Evolutionary conservation across 331 rosid genomes (phyloP).

Genomic region (Malus hybrid): DNA sequence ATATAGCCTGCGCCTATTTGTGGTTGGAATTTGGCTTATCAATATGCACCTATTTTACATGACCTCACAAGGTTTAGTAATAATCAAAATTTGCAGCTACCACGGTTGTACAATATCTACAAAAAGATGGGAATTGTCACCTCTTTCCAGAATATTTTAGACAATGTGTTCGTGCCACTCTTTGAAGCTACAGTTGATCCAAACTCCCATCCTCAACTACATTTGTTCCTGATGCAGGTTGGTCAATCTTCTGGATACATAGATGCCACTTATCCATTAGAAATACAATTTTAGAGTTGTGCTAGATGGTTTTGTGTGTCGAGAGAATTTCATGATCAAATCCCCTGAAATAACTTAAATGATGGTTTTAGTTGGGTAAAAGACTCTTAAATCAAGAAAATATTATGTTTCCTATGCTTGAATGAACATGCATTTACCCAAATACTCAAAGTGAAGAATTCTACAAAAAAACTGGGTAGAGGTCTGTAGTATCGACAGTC

Average conservation of each 20-base stretch:
- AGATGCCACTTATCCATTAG: background rate
- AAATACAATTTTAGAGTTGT: background rate
- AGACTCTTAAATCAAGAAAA: background rate
- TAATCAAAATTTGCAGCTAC: slow-evolving; percentile 44
- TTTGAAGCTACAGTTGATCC: slow-evolving; percentile 85
- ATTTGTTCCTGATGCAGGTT: slow-evolving; percentile 51
- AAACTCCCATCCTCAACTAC: slow-evolving; percentile 77
- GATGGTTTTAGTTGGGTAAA: background rate
- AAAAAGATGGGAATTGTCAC: slow-evolving; percentile 74
- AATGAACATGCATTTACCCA: background rate
- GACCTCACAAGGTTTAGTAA: slow-evolving; percentile 6
- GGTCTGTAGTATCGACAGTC: background rate
- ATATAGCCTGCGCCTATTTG: background rate
- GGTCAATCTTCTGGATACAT: background rate
- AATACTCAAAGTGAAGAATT: background rate
- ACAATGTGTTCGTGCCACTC: slow-evolving; percentile 74
- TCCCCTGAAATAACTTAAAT: background rate
- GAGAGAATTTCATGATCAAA: background rate
- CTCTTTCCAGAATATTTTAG: slow-evolving; percentile 77
- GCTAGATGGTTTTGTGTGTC: background rate
- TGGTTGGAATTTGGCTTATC: background rate
- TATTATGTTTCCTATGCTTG: background rate
- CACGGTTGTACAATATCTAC: slow-evolving; percentile 71
- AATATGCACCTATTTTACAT: background rate
- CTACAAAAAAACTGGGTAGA: background rate